Conservation (phyloP, 2,329 filamentous ascomycete species). For the Xylaria sp. region DNA sequence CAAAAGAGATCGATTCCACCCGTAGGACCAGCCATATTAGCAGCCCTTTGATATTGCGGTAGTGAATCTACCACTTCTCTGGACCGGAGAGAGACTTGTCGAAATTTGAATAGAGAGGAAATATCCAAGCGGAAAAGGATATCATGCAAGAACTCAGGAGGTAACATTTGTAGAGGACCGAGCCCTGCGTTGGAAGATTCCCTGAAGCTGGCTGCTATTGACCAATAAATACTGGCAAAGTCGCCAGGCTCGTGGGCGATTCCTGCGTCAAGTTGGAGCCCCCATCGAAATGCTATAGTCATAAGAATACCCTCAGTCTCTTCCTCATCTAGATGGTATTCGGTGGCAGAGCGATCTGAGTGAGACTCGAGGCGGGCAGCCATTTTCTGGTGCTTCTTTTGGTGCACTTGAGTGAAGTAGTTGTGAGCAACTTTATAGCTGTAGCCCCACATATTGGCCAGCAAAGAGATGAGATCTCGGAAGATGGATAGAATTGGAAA, state of each 20-base stretch:
- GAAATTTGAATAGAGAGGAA: constrained; percentile 49
- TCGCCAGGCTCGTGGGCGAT: constrained; percentile 49
- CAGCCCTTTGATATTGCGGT: constrained; percentile 43
- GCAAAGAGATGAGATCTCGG: no score
- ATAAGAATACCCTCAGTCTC: no score
- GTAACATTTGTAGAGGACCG: constrained; percentile 46
- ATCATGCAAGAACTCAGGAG: constrained; percentile 49
- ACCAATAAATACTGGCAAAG: constrained; percentile 44
- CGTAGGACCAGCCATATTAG: background rate
- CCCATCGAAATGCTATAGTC: no score
- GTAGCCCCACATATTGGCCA: no score
- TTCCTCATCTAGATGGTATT: no score
- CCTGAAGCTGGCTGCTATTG: constrained; percentile 47
- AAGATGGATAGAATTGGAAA: no score
- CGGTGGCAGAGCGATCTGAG: no score
- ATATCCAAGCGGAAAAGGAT: constrained; percentile 48
- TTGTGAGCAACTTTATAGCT: no score
- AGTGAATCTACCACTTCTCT: constrained; percentile 43
- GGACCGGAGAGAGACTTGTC: constrained; percentile 44
- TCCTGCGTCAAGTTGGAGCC: constrained; percentile 33
- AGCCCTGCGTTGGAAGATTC: constrained; percentile 40
- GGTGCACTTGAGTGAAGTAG: no score
- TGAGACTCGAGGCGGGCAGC: no score
- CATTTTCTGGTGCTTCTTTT: no score
- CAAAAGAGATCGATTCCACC: constrained; percentile 48